Evolutionary conservation across 2,329 filamentous ascomycete species (phyloP).

Genomic region (Penicillium sp.): DNA sequence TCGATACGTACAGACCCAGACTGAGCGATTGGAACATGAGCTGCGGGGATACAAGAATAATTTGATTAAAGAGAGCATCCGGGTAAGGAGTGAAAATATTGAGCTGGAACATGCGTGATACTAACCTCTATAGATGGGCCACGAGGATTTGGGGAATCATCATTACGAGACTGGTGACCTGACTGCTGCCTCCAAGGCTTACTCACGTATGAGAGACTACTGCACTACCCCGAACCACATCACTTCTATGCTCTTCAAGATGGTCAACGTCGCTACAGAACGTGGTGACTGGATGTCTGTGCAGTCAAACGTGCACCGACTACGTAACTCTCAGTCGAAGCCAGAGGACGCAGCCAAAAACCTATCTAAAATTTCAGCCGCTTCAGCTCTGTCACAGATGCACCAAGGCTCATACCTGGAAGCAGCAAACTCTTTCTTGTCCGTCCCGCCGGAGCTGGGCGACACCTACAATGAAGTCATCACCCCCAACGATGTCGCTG

Average conservation of each 20-base stretch:
- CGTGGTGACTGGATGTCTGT: constrained; percentile 75
- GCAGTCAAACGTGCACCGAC: constrained; percentile 58
- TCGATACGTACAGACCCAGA: constrained; percentile 67
- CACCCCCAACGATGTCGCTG: constrained; percentile 82
- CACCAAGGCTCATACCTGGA: constrained; percentile 58
- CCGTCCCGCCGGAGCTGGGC: constrained; percentile 58
- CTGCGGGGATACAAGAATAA: constrained; percentile 95
- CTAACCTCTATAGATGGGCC: constrained; percentile 69
- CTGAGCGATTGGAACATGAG: constrained; percentile 75
- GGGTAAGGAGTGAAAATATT: constrained; percentile 55
- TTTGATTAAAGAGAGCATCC: constrained; percentile 92
- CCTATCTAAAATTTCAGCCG: constrained; percentile 65
- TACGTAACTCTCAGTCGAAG: constrained; percentile 54
- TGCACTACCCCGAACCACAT: constrained; percentile 82
- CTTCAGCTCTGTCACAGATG: constrained; percentile 62
- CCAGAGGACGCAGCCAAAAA: constrained; percentile 59
- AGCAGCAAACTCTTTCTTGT: constrained; percentile 71
- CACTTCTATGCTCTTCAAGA: constrained; percentile 74
- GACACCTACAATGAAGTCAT: constrained; percentile 68
- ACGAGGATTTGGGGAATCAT: constrained; percentile 86
- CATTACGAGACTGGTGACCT: constrained; percentile 77
- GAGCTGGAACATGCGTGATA: not conserved
- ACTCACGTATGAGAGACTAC: constrained; percentile 83
- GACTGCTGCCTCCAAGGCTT: constrained; percentile 70
- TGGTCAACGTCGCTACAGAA: constrained; percentile 73